Evolutionary conservation across 2,329 filamentous ascomycete species (phyloP).

Genomic region (Corinectria fuckeliana): DNA sequence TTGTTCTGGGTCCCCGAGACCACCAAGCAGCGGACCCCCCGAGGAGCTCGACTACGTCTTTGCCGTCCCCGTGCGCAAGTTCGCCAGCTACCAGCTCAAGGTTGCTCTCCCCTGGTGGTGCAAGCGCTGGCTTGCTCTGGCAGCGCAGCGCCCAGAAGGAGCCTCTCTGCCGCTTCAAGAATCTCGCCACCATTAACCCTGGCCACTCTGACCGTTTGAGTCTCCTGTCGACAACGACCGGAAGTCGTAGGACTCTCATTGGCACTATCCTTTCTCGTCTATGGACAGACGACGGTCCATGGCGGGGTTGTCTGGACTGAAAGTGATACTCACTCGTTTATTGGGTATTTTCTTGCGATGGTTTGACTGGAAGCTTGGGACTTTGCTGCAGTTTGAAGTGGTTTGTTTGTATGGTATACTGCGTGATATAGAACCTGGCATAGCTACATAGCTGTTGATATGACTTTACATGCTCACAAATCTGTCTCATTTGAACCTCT

Average conservation of each 20-base stretch:
- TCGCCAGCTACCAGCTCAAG: conserved; percentile 44
- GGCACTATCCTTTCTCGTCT: not conserved
- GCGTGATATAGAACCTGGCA: not conserved
- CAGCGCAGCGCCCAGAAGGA: conserved; percentile 40
- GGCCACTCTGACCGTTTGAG: conserved; percentile 24
- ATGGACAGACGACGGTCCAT: not conserved
- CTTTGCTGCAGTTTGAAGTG: too few species aligned
- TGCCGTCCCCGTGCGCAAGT: conserved; percentile 52
- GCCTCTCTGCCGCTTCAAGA: conserved; percentile 48
- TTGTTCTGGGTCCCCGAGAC: conserved; percentile 59
- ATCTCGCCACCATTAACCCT: conserved; percentile 23
- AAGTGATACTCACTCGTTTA: conserved; percentile 21
- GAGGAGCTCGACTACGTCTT: conserved; percentile 61
- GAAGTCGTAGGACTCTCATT: conserved; percentile 7
- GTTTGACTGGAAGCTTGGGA: not conserved
- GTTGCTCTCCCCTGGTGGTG: conserved; percentile 28
- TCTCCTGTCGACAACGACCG: conserved; percentile 18
- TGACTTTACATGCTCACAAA: not conserved
- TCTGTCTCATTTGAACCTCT: too few species aligned
- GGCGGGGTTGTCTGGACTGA: not conserved
- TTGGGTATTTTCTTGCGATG: not conserved
- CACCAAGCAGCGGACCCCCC: conserved; percentile 60
- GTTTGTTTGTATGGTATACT: conserved; percentile 1
- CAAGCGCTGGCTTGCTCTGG: conserved; percentile 41
- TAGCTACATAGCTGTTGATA: conserved; percentile 3